Evolutionary conservation across 352 stramenopile species (phyloP), one percentile per base, ranked within the genome.

Genomic region (Phytophthora hibernalis): DNA sequence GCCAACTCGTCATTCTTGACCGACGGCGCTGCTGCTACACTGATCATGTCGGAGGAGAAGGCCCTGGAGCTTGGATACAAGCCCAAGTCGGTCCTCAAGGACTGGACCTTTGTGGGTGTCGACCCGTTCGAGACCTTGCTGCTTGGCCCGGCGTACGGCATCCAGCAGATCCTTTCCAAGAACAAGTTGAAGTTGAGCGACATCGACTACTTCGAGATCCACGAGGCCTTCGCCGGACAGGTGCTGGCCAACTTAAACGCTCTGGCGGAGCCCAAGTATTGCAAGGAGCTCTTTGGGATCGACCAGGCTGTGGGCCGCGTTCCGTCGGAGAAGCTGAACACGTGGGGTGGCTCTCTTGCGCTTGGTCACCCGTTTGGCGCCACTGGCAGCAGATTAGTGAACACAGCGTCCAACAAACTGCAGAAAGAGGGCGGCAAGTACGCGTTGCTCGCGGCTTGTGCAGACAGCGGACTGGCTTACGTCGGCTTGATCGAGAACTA

Each of bases 121-220:
- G 98, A 99, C 83, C 96, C 96, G 9, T 99, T 98, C 60, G 92
- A 98, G 54, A 87, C 96, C 7, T 67, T 98, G 67, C 66, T 99
- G 55, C 79, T 98, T 7, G 97, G 97, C 43, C 98, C 98, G 8
- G 98, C 98, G 10, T 99, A 98, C 74, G 97, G 83, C 28, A 97
- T 97, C 65, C 78, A 91, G 61, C 83, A 93, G 60, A 76, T 97
- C 30, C 68, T 97, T 44, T 73, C 77, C 40, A 86, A 89, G 61
- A 85, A 95, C 79, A 93, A 94, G 61, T 71, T 97, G 42, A 96
- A 79, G 80, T 70, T 91, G 61, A 93, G 92, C 60, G 97, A 99
- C 71, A 98, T 99, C 75, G 97, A 98, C 73, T 97, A 98, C 54
- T 99, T 98, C 65, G 98, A 99, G 86, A 98, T 99, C 70, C 98